phyloP scores from a whole-genome alignment of 768 basidiomycete species.

The Sarcodon sp. region DNA sequence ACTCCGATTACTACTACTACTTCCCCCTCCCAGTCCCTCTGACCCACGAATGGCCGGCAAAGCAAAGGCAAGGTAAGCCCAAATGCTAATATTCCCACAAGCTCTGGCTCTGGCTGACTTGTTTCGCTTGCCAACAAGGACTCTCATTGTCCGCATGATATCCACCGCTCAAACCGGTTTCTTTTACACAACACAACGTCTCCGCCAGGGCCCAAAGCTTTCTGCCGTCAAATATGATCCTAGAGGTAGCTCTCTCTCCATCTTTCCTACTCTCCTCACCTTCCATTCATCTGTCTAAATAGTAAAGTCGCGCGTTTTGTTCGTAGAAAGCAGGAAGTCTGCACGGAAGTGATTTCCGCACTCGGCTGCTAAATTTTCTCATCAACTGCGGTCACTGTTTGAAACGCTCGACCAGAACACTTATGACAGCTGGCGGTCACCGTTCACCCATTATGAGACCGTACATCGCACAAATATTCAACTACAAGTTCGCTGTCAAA shows the following conservation, averaged over 20 bases:
- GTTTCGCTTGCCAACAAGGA: constrained; percentile 28
- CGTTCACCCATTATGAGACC: too few relatives aligned
- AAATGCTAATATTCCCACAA: background rate
- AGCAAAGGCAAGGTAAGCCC: background rate
- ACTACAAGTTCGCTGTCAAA: too few relatives aligned
- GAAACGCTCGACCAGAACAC: too few relatives aligned
- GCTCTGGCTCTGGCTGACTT: background rate
- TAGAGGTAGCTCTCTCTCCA: constrained; percentile 36
- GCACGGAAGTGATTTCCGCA: constrained; percentile 29
- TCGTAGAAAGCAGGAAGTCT: constrained; percentile 69
- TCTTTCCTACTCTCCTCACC: constrained; percentile 1
- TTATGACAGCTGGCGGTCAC: too few relatives aligned
- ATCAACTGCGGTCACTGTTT: too few relatives aligned
- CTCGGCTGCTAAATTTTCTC: background rate
- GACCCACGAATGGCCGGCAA: background rate
- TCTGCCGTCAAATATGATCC: constrained; percentile 93
- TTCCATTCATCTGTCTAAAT: background rate
- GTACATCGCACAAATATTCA: too few relatives aligned
- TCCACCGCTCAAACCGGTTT: constrained; percentile 88
- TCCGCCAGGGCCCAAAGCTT: constrained; percentile 63
- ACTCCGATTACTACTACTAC: too few relatives aligned
- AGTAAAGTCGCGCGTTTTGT: constrained; percentile 66
- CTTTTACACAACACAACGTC: constrained; percentile 78
- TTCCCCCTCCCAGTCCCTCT: background rate
- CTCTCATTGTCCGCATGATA: constrained; percentile 75